Percentiles rank a stretch among this genome's conserved stretches.
Evolutionary conservation across 371 early-diverging fungal species (phyloP).

Genomic region (Rhizomucor miehei): DNA sequence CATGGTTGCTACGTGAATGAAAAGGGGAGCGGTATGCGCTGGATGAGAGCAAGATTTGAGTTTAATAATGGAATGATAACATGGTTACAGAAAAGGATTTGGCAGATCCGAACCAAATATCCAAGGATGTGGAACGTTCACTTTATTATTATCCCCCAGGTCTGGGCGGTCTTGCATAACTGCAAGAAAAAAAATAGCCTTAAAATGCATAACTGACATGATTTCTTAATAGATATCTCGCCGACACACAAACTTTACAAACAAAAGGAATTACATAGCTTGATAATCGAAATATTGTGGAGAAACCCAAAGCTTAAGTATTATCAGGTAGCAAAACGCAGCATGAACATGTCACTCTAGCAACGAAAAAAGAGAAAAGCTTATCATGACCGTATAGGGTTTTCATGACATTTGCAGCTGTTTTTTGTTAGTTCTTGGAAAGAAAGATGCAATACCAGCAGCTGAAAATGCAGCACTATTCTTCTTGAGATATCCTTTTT

Average conservation of each 20-base stretch:
- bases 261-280: conserved; percentile 45
- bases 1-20: conserved; percentile 49
- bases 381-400: conserved; percentile 26
- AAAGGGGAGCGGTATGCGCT: conserved; percentile 44
- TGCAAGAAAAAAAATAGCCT: neutral
- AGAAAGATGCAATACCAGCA: conserved; percentile 50
- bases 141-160: conserved; percentile 53
- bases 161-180: too few relatives aligned
- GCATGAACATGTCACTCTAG: neutral
- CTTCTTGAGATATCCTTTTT: conserved; percentile 42
- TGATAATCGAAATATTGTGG: conserved; percentile 52
- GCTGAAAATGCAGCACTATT: conserved; percentile 51
- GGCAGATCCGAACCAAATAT: conserved; percentile 45
- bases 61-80: neutral
- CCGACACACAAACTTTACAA: conserved; percentile 42
- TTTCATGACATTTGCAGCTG: conserved; percentile 55
- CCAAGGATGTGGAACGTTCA: conserved; percentile 50
- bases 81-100: conserved; percentile 37
- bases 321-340: conserved; percentile 34
- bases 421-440: conserved; percentile 49
- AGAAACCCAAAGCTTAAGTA: conserved; percentile 48
- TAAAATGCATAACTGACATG: neutral
- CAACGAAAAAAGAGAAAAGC: too few relatives aligned
- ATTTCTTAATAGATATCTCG: conserved; percentile 33
- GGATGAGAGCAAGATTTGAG: too few relatives aligned